Evolutionary conservation across 1,139 yeast genomes (phyloP).

Genomic region (Candida dubliniensis): DNA sequence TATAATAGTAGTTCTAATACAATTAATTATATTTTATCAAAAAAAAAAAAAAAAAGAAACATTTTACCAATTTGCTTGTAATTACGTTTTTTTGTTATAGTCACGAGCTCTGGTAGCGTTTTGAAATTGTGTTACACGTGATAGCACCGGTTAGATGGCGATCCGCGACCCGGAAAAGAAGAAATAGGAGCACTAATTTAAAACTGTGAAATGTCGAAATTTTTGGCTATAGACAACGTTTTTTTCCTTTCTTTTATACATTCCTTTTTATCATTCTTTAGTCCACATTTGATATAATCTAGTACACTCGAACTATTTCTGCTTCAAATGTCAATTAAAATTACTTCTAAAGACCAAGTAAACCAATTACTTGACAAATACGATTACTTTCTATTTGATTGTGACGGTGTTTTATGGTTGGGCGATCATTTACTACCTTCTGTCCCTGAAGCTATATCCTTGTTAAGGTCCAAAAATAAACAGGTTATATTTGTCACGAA

Average conservation of each 20-base stretch:
- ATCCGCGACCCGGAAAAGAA: too few relatives aligned
- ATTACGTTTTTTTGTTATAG: too few relatives aligned
- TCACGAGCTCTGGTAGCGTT: too few relatives aligned
- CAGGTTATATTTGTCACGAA: constrained; percentile 87
- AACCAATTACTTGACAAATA: constrained; percentile 24
- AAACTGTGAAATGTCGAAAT: too few relatives aligned
- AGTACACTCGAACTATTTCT: too few relatives aligned
- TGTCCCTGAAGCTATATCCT: constrained; percentile 38
- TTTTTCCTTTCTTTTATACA: background rate
- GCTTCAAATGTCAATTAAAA: constrained; percentile 19
- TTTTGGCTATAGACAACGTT: background rate
- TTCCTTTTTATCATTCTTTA: background rate
- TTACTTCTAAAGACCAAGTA: constrained; percentile 19
- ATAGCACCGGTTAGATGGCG: too few relatives aligned
- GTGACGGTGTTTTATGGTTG: constrained; percentile 52
- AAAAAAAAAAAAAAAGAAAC: too few relatives aligned
- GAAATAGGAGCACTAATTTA: too few relatives aligned
- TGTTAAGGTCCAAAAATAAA: constrained; percentile 44
- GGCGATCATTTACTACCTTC: constrained; percentile 47
- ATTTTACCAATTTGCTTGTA: too few relatives aligned
- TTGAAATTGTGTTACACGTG: too few relatives aligned
- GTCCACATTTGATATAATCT: background rate
- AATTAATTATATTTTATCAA: too few relatives aligned
- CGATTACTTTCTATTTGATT: constrained; percentile 46
- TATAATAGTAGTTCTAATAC: too few relatives aligned